These are phyloP conservation scores for Amanita rimosa DNA, from an alignment of 768 basidiomycete genomes.

Conservation along the genomic window DNA sequence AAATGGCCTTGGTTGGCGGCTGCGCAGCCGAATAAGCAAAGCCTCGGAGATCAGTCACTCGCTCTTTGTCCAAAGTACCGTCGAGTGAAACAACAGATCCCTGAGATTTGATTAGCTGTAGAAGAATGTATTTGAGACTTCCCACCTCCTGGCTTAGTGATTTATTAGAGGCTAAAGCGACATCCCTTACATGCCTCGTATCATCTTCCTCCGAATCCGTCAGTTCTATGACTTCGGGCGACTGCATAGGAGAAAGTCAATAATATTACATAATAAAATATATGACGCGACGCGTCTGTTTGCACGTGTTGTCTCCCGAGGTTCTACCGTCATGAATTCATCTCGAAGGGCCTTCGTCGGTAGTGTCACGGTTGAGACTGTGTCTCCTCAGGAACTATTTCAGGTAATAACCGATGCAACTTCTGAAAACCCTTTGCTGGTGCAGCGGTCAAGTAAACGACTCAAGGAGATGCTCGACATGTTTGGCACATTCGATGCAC, in stretches of 20 bases:
- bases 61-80: background rate
- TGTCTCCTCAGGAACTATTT: constrained; percentile 41
- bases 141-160: background rate
- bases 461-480: constrained; percentile 59
- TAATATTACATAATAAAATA: background rate
- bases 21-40: background rate
- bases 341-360: background rate
- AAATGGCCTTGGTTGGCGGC: background rate
- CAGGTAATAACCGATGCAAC: constrained; percentile 56
- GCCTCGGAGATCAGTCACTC: background rate
- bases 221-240: constrained; percentile 15
- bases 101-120: background rate
- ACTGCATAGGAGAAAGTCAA: background rate
- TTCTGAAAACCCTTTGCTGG: constrained; percentile 54
- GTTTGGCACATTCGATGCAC: constrained; percentile 58
- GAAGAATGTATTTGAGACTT: background rate
- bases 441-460: constrained; percentile 41
- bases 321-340: background rate
- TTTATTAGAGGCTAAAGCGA: background rate
- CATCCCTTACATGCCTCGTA: background rate
- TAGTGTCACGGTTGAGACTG: background rate
- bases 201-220: constrained; percentile 12
- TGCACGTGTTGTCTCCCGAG: background rate
- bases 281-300: constrained; percentile 6
- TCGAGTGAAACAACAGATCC: background rate